Base-by-base conservation (phyloP, 1,284 basidiomycete genomes). In the Leucocoprinus gongylophorus region DNA sequence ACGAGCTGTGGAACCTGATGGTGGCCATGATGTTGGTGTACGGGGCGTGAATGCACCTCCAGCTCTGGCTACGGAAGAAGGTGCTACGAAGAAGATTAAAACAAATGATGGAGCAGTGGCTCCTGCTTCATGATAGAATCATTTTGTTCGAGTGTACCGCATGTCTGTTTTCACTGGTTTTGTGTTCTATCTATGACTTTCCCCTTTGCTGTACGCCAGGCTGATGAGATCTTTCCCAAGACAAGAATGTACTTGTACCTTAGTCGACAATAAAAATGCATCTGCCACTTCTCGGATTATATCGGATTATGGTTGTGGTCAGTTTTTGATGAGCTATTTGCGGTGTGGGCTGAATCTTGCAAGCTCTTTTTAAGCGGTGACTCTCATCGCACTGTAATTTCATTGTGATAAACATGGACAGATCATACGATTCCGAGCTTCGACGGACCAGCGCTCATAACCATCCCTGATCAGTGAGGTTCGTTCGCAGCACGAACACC, bases 1-100 rank as follows among this genome's bases (percentile, higher is more conserved):
- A 64, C 77, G 85, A 23, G 80, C 74, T 1, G 71, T 86, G 0
- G 86, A 88, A 61, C 85, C 85, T 1, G 86, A 88, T 59, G 86
- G 86, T 56, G 85, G 81, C 0, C 77, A 80, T 2, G 76, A 83
- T 58, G 71, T 74, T 23, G 85, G 85, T 12, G 62, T 80, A 8
- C 74, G 85, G 15, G 83, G 83, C 0, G 73, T 69, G n/a, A 71
- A 67, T 28, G 80, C 82, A 5, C 85, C 86, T 4, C 85, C 85
- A 7, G 54, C 69, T 2, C 67, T 87, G 20, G 53, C 43, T 26
- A 38, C 35, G 21, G 33, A 21, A 12, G 48, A 48, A 20, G 39
- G 44, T 30, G 41, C 69, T 18, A 63, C 66, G 47, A 88, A 88
- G 62, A 88, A 83, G 68, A 67, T 66, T 23, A 86, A 84, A 63